Conservation (phyloP, 805 yeast genomes). For the Metschnikowia vanudenii region DNA sequence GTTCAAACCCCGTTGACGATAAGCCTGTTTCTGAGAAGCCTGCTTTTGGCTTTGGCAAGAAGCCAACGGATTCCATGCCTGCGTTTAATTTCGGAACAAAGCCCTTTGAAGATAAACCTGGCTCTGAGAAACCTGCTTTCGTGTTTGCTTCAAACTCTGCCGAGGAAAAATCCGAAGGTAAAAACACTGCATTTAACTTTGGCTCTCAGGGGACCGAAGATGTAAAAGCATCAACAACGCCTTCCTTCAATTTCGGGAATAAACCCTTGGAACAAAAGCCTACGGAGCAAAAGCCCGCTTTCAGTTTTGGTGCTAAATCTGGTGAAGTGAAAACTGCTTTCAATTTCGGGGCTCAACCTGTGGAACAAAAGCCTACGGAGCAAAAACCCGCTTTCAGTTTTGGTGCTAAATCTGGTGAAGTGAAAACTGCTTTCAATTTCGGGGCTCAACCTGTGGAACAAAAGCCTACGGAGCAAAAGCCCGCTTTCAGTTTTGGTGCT, state of each 20-base stretch:
- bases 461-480: background rate
- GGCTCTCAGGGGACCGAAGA: constrained; percentile 2
- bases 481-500: background rate
- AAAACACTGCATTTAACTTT: constrained; percentile 5
- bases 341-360: background rate
- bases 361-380: constrained; percentile 2
- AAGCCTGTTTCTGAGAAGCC: no score
- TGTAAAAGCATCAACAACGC: background rate
- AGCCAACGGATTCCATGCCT: no score
- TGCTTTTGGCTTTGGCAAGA: no score
- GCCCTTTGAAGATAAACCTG: no score
- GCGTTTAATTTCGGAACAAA: no score
- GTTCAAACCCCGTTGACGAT: no score
- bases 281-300: background rate
- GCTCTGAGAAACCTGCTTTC: constrained; percentile 1
- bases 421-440: no score
- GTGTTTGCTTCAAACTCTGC: background rate
- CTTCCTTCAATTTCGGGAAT: constrained; percentile 10
- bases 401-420: no score
- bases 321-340: background rate
- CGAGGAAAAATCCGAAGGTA: background rate
- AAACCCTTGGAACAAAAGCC: no score
- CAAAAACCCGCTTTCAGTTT: no score
- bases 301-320: background rate
- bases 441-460: no score